phyloP scores from a whole-genome alignment of 2,329 filamentous ascomycete genomes.

The Pseudohalonectria lignicola region DNA sequence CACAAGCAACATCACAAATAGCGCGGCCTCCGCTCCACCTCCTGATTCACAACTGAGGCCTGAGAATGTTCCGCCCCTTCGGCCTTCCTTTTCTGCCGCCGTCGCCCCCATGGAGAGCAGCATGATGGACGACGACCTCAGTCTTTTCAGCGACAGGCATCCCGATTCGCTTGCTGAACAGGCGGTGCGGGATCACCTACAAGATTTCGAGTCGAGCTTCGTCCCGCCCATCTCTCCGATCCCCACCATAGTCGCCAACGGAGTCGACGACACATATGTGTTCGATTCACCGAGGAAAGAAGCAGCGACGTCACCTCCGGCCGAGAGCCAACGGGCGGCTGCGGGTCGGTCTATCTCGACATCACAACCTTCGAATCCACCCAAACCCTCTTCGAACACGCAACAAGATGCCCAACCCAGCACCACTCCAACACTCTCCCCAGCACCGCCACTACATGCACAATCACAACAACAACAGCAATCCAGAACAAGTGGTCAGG shows the following conservation, averaged over 20 bases:
- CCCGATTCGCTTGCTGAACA: constrained; percentile 42
- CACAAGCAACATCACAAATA: too few species aligned
- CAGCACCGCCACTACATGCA: too few species aligned
- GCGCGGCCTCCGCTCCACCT: constrained; percentile 1
- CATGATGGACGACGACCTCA: constrained; percentile 26
- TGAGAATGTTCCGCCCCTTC: constrained; percentile 14
- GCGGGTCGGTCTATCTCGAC: too few species aligned
- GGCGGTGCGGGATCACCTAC: constrained; percentile 42
- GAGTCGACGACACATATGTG: constrained; percentile 47
- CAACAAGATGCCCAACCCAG: constrained; percentile 5
- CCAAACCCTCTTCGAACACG: too few species aligned
- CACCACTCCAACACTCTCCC: background rate
- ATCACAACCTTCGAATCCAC: too few species aligned
- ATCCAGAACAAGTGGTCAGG: too few species aligned
- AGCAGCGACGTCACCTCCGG: constrained; percentile 5
- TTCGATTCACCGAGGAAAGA: constrained; percentile 36
- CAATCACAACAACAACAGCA: too few species aligned
- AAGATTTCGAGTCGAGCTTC: constrained; percentile 58
- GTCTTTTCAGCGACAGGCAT: constrained; percentile 20
- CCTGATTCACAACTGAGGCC: constrained; percentile 2
- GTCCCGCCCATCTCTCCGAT: constrained; percentile 47
- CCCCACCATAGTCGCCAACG: constrained; percentile 30
- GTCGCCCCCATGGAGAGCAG: constrained; percentile 22
- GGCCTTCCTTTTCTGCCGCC: constrained; percentile 10
- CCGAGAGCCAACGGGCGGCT: too few species aligned